A percentile compares a stretch with the other conserved stretches of the same genome.
Conservation (phyloP, 139 green algal genomes). For the Micractinium sp. region DNA sequence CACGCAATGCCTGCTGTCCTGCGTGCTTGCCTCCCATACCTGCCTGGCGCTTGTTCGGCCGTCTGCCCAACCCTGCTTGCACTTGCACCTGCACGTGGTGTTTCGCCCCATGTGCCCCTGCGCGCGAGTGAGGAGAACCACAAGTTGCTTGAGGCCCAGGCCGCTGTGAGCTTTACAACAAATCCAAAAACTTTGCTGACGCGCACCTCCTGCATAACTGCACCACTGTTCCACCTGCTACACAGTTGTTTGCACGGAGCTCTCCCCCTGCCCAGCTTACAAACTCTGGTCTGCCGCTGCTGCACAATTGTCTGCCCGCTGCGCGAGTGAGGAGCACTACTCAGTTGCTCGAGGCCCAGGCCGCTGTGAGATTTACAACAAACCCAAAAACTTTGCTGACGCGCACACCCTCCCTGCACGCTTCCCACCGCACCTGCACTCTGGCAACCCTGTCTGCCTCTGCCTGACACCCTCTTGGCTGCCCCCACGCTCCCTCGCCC, state of each 20-base stretch:
- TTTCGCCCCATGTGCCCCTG: neutral
- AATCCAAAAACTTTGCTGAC: conserved; percentile 59
- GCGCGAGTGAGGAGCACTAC: conserved; percentile 34
- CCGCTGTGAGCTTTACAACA: conserved; percentile 30
- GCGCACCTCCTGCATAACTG: neutral
- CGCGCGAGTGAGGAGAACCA: conserved; percentile 37
- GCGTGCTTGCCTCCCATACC: neutral
- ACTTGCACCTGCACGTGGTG: neutral
- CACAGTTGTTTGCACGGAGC: neutral
- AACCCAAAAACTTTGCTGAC: conserved; percentile 59
- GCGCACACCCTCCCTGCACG: neutral
- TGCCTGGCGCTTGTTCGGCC: neutral
- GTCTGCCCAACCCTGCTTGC: neutral
- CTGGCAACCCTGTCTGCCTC: neutral
- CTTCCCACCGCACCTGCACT: neutral
- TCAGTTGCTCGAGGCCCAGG: conserved; percentile 26
- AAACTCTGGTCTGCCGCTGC: neutral
- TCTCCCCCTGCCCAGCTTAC: neutral
- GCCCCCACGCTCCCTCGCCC: too few species aligned
- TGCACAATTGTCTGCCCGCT: neutral
- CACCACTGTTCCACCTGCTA: neutral
- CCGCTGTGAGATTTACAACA: conserved; percentile 30
- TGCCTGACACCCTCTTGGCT: neutral
- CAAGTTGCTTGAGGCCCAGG: conserved; percentile 26
- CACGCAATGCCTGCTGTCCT: neutral